Conservation (phyloP, 1,139 yeast species). For the Nakaseomyces uthaithaninus region DNA sequence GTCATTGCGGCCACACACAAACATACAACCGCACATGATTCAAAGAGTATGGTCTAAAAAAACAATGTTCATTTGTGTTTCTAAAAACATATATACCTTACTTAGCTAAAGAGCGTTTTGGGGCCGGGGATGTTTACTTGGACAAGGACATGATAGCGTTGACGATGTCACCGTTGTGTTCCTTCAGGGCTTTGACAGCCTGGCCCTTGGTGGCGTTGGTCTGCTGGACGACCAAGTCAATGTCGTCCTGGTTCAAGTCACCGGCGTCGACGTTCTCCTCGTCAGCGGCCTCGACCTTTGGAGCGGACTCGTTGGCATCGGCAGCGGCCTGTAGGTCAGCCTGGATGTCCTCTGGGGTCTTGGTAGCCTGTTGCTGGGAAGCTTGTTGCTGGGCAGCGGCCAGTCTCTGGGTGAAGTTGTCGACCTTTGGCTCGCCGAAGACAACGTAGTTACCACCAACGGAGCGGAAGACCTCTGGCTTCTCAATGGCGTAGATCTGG, state of each 20-base stretch:
- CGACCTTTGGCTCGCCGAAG: constrained; percentile 96
- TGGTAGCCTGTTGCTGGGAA: constrained; percentile 32
- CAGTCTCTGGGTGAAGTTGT: constrained; percentile 79
- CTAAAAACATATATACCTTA: constrained; percentile 6
- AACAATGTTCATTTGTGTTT: constrained; percentile 3
- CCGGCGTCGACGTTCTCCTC: constrained; percentile 67
- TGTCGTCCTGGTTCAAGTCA: constrained; percentile 72
- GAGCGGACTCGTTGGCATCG: constrained; percentile 32
- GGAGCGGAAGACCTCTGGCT: constrained; percentile 92
- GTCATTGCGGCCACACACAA: too few relatives aligned
- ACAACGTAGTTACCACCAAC: constrained; percentile 93
- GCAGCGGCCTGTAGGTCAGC: constrained; percentile 86
- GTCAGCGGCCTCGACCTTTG: constrained; percentile 33
- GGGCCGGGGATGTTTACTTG: too few relatives aligned
- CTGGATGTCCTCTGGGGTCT: constrained; percentile 48
- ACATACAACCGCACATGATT: constrained; percentile 4
- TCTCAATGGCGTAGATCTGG: constrained; percentile 84
- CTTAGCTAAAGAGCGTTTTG: too few relatives aligned
- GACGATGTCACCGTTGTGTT: constrained; percentile 89
- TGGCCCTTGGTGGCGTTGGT: constrained; percentile 80
- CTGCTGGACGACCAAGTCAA: constrained; percentile 80
- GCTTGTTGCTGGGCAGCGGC: constrained; percentile 66
- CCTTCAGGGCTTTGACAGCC: constrained; percentile 85
- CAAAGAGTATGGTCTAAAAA: background rate
- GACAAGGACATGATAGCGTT: constrained; percentile 91